Evolutionary conservation across 1,284 basidiomycete genomes (phyloP).

Genomic region (Bjerkandera adusta): DNA sequence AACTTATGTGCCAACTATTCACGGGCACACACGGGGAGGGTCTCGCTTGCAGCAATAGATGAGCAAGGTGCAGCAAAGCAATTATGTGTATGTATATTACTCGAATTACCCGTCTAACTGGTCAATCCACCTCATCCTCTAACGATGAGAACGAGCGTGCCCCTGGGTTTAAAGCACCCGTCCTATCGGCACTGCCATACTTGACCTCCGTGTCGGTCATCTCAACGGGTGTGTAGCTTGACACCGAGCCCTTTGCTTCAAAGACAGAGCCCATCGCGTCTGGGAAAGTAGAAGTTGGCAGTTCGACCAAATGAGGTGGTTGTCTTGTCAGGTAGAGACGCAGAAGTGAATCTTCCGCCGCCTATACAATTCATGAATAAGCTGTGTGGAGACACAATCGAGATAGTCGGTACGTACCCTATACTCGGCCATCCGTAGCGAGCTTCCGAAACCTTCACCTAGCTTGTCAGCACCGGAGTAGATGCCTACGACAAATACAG

Average conservation of each 20-base stretch:
- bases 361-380: conserved; percentile 38
- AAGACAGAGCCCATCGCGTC: conserved; percentile 48
- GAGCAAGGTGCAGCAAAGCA: conserved; percentile 12
- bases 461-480: conserved; percentile 89
- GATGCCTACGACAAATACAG: conserved; percentile 92
- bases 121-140: conserved; percentile 19
- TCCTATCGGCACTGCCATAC: conserved; percentile 61
- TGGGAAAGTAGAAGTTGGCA: conserved; percentile 72
- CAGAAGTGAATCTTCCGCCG: conserved; percentile 82
- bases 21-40: no score
- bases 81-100: conserved; percentile 24
- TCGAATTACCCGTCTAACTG: conserved; percentile 3
- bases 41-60: no score
- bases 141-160: conserved; percentile 19
- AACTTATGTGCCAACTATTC: no score
- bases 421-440: conserved; percentile 94
- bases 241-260: conserved; percentile 31
- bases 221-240: conserved; percentile 49
- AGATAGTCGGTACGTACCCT: conserved; percentile 51
- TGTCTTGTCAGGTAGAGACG: conserved; percentile 78
- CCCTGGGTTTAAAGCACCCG: conserved; percentile 27
- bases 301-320: conserved; percentile 60
- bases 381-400: no score
- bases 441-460: conserved; percentile 94
- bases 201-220: conserved; percentile 63